Evolutionary conservation across 148 eudicot genomes (phyloP).

Genomic region (Vaccinium myrtillus): DNA sequence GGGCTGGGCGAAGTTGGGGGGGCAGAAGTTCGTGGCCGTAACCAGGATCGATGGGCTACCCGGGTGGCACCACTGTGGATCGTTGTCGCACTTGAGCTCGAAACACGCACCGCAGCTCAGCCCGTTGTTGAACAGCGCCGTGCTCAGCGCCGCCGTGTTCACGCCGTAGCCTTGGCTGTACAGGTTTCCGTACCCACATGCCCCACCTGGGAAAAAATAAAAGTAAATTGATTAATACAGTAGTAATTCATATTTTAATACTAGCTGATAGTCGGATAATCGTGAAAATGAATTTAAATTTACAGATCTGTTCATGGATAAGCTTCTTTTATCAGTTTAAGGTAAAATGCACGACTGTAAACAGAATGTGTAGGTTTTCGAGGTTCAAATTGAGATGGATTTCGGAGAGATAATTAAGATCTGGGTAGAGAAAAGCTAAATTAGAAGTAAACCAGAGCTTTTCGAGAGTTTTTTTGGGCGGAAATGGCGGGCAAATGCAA

Average conservation of each 20-base stretch:
- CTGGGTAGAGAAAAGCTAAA: background rate
- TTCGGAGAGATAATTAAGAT: background rate
- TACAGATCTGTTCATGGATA: background rate
- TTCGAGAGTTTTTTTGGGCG: background rate
- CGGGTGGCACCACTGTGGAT: constrained; percentile 42
- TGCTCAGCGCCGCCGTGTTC: constrained; percentile 57
- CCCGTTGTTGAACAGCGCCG: constrained; percentile 52
- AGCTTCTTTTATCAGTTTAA: background rate
- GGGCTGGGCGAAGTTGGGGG: constrained; percentile 45
- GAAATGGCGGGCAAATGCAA: constrained; percentile 9
- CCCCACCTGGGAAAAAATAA: constrained; percentile 34
- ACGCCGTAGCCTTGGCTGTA: constrained; percentile 62
- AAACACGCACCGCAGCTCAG: constrained; percentile 59
- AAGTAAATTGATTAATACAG: background rate
- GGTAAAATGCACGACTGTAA: background rate
- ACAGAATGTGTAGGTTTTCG: background rate
- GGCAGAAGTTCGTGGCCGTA: constrained; percentile 60
- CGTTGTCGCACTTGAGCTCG: constrained; percentile 43
- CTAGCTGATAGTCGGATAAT: no score
- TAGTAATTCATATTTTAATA: background rate
- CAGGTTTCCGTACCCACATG: constrained; percentile 59
- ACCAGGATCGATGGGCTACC: constrained; percentile 50
- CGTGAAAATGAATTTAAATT: background rate
- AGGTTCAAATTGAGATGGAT: background rate
- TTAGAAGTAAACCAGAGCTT: background rate